Conservation (phyloP, 2,329 filamentous ascomycete genomes). For the Colletotrichum cordylinicola region DNA sequence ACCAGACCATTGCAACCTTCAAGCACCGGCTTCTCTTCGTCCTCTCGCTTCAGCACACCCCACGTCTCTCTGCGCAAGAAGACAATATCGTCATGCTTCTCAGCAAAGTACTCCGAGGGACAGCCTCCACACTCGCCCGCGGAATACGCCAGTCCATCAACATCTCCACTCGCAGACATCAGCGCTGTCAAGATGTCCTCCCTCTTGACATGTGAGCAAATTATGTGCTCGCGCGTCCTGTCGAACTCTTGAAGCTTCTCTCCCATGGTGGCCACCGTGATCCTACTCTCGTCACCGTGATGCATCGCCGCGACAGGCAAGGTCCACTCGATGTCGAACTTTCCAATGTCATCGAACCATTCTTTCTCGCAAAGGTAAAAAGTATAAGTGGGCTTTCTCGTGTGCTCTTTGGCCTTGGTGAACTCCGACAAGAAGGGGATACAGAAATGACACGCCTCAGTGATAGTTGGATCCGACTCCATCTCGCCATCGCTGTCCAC, state of each 20-base stretch:
- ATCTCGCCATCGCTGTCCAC: not conserved
- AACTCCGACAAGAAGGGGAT: not conserved
- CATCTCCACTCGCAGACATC: not conserved
- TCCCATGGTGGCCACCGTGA: not conserved
- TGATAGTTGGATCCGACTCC: not conserved
- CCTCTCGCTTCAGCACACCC: not conserved
- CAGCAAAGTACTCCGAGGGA: not conserved
- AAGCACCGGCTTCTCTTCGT: not conserved
- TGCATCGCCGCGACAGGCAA: not conserved
- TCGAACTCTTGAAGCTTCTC: not conserved
- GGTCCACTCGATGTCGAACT: not conserved
- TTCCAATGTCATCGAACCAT: not conserved
- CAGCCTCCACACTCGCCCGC: not conserved
- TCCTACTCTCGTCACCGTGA: not conserved
- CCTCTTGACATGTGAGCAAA: not conserved
- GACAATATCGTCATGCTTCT: not conserved
- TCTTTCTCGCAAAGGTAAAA: not conserved
- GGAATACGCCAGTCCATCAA: not conserved
- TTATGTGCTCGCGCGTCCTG: not conserved
- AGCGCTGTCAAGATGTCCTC: not conserved
- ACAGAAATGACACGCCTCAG: not conserved
- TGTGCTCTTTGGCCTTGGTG: not conserved
- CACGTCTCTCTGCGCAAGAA: not conserved
- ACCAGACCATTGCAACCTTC: not conserved
- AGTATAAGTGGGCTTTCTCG: not conserved